Base-by-base conservation (phyloP, 106 monocot species). In the Apostasia shenzhenica region DNA sequence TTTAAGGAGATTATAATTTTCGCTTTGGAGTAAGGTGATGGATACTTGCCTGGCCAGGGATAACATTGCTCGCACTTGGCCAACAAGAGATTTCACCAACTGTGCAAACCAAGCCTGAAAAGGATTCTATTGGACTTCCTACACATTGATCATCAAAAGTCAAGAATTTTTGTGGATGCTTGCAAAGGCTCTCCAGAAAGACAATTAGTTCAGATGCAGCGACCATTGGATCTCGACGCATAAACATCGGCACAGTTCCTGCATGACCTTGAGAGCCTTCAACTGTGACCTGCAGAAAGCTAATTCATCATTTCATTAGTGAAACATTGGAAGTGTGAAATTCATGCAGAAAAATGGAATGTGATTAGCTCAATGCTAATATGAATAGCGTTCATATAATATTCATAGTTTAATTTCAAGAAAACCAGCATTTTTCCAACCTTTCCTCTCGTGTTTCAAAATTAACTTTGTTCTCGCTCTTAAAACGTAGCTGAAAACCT, bases 51-150 rank as follows among this genome's bases (percentile, higher is more conserved):
- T 97, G 86, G 54, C 97, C 92, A 66, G 97, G 97, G 51, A 97
- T 97, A 64, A 97, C 97, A 72, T 97, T 97, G 77, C 92, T 97
- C 75, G 97, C 97, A 69, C 97, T 81, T 41, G 97, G 97, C 97
- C 97, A 97, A 57, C 59, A 60, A 63, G 86, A 85, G 57, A 97
- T 77, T 69, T 97, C 87, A 47, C 97, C 97, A 14, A 97, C 97
- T 13, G 97, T 97, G 73, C 97, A 97, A 37, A 97, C 92, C 62
- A 97, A 76, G 45, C 92, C 89, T 61, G 79, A 78, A 69, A 92
- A 56, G 61, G 92, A 89, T 77, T 97, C 92, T 65, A 70, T 72
- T 14, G 72, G 67, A 70, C 70, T 75, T 49, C 68, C 69, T 61
- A 76, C 75, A 66, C 80, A 83, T 55, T 92, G 76, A 6, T 77